Percentiles rank a stretch among this genome's conserved stretches.
These are phyloP conservation scores for Bathelium albidoporum DNA, from an alignment of 495 filamentous ascomycete genomes.

Conservation along the genomic window DNA sequence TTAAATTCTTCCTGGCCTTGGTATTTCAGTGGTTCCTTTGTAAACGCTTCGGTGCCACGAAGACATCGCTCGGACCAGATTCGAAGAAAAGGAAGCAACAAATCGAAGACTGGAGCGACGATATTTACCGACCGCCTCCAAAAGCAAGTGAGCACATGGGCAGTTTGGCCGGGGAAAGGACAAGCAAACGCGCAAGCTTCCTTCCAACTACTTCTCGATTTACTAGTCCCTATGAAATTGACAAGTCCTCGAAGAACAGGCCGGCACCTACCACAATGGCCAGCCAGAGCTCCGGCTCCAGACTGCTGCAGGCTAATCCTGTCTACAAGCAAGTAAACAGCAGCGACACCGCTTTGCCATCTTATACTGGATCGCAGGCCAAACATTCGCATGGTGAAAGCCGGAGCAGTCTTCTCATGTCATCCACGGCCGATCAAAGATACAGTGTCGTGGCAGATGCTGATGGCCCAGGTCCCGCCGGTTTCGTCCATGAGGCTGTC, in stretches of 20 bases:
- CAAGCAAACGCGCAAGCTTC: slow-evolving; percentile 76
- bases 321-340: slow-evolving; percentile 64
- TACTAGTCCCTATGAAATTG: slow-evolving; percentile 78
- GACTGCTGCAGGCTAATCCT: slow-evolving; percentile 54
- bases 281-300: slow-evolving; percentile 72
- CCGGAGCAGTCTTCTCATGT: slow-evolving; percentile 39
- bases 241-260: slow-evolving; percentile 42
- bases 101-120: slow-evolving; percentile 97
- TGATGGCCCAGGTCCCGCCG: slow-evolving; percentile 73
- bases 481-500: slow-evolving; percentile 90
- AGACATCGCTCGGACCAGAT: slow-evolving; percentile 59
- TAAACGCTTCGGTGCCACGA: slow-evolving; percentile 66
- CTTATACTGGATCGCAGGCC: slow-evolving; percentile 27
- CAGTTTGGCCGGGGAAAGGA: slow-evolving; percentile 45
- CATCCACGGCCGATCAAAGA: slow-evolving; percentile 29
- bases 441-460: slow-evolving; percentile 48
- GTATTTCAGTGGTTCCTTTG: slow-evolving; percentile 93
- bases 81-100: slow-evolving; percentile 74
- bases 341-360: slow-evolving; percentile 51
- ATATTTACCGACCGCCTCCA: slow-evolving; percentile 86
- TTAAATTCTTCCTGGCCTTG: slow-evolving; percentile 83
- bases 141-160: slow-evolving; percentile 59
- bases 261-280: slow-evolving; percentile 84
- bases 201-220: slow-evolving; percentile 84
- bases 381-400: slow-evolving; percentile 31